phyloP scores from a whole-genome alignment of 192 early-diverging fungal species.

The Linnemannia exigua region DNA sequence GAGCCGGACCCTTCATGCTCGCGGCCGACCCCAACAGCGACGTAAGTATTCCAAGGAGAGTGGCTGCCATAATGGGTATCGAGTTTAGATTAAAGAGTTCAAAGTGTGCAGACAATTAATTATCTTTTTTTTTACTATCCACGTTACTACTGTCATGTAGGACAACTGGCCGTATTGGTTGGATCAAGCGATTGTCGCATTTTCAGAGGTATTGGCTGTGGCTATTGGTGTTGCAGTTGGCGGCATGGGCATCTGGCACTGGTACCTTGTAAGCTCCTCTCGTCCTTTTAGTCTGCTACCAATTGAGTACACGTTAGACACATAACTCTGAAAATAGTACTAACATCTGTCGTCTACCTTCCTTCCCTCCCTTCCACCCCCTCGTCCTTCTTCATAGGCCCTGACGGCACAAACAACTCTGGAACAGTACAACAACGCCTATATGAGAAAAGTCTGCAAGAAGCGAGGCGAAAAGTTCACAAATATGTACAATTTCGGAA shows the following conservation, averaged over 20 bases:
- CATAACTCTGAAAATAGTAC: background rate
- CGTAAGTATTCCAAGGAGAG: conserved; percentile 16
- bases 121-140: background rate
- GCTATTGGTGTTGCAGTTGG: conserved; percentile 67
- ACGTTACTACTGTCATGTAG: background rate
- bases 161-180: conserved; percentile 68
- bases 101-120: background rate
- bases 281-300: background rate
- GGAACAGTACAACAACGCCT: conserved; percentile 73
- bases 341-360: background rate
- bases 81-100: background rate
- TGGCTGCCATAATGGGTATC: background rate
- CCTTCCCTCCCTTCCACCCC: background rate
- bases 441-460: conserved; percentile 63
- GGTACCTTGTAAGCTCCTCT: conserved; percentile 63
- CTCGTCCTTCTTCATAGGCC: too few species aligned
- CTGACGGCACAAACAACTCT: conserved; percentile 72
- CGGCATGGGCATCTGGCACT: conserved; percentile 71
- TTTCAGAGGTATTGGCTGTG: conserved; percentile 65
- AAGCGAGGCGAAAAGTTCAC: conserved; percentile 62
- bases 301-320: background rate
- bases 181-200: conserved; percentile 64
- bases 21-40: conserved; percentile 59
- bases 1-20: conserved; percentile 62
- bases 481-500: conserved; percentile 62